A percentile compares a stretch with the other conserved stretches of the same genome.
Conservation (phyloP, 768 basidiomycete genomes). For the Lactifluus volemus region DNA sequence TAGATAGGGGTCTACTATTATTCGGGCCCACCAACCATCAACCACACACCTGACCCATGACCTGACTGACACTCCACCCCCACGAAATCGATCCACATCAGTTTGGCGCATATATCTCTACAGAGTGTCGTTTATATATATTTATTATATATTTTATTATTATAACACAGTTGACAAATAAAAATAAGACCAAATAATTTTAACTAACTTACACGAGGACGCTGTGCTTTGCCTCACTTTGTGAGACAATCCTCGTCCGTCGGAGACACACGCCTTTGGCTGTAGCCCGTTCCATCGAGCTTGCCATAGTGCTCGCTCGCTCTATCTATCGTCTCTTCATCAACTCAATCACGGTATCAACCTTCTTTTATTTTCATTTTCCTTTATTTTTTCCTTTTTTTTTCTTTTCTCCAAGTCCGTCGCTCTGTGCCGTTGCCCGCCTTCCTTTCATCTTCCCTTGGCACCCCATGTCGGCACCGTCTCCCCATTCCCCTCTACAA, state of each 20-base stretch:
- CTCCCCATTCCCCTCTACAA: constrained; percentile 19
- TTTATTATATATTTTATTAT: no score
- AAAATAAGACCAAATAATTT: constrained; percentile 13
- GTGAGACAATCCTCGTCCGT: constrained; percentile 3
- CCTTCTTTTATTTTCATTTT: constrained; percentile 22
- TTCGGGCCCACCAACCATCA: background rate
- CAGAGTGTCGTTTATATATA: no score
- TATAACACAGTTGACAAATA: no score
- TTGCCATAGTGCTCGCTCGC: constrained; percentile 20
- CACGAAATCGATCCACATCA: no score
- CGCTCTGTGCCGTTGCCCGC: constrained; percentile 29
- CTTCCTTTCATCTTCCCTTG: constrained; percentile 30
- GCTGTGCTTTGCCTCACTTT: background rate
- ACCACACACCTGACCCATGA: no score
- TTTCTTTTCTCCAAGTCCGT: constrained; percentile 22
- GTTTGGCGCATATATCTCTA: no score
- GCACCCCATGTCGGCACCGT: constrained; percentile 34
- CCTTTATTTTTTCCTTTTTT: constrained; percentile 9
- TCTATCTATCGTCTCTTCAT: background rate
- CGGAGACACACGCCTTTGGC: constrained; percentile 4
- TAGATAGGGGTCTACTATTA: constrained; percentile 3
- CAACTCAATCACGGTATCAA: background rate
- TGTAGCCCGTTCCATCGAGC: constrained; percentile 14
- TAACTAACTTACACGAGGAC: background rate
- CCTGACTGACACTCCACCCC: no score